Evolutionary conservation across 2,329 filamentous ascomycete species (phyloP).

Genomic region (Dryadomyces quercivorus): DNA sequence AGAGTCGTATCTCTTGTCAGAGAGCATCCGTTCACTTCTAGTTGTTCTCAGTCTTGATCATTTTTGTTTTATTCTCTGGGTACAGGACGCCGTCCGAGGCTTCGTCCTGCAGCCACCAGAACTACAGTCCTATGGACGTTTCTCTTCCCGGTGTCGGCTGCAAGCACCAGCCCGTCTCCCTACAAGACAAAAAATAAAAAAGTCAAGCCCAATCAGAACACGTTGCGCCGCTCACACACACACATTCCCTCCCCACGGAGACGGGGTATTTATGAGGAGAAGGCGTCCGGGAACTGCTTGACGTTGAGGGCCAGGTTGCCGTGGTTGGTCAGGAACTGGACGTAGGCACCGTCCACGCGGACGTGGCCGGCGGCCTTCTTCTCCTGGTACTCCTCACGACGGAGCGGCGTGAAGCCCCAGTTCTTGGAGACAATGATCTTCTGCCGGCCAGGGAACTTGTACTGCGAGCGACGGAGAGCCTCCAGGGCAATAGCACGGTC

Average conservation of each 20-base stretch:
- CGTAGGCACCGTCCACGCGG: slow-evolving; percentile 97
- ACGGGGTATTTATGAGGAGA: slow-evolving; percentile 36
- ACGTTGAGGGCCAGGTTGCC: slow-evolving; percentile 79
- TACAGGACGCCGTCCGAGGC: no score
- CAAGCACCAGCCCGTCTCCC: no score
- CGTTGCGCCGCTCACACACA: not conserved
- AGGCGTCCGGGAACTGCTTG: slow-evolving; percentile 88
- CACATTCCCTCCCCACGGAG: no score
- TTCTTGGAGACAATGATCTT: slow-evolving; percentile 99
- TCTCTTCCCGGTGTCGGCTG: no score
- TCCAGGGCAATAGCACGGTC: slow-evolving; percentile 90
- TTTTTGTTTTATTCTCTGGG: no score
- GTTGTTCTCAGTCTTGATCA: no score
- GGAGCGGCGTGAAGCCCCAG: slow-evolving; percentile 99
- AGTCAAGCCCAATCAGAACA: not conserved
- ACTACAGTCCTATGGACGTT: no score
- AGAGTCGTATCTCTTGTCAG: no score
- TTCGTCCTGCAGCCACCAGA: no score
- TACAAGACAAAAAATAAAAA: no score
- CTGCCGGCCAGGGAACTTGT: slow-evolving; percentile 99
- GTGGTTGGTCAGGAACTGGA: slow-evolving; percentile 97
- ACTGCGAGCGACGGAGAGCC: slow-evolving; percentile 97
- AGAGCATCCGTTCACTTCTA: no score
- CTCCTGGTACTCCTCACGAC: slow-evolving; percentile 93
- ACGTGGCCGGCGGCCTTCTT: slow-evolving; percentile 88